phyloP scores from a whole-genome alignment of 768 basidiomycete species.

The Tephrocybe sp. region DNA sequence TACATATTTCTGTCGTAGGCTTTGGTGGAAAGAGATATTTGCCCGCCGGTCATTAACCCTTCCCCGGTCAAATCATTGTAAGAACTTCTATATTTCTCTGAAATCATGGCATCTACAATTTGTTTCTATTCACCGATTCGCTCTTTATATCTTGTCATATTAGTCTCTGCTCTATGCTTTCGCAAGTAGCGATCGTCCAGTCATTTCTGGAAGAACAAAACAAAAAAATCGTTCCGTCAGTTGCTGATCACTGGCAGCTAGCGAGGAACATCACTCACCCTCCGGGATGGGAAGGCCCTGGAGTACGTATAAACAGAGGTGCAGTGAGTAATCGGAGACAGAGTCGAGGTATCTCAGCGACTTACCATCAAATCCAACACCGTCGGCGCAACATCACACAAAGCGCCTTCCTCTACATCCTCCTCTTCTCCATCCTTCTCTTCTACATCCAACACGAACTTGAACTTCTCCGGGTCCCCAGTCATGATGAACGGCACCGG shows the following conservation, averaged over 20 bases:
- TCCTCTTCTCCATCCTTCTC: conserved; percentile 45
- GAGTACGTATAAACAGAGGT: not conserved
- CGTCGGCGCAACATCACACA: conserved; percentile 92
- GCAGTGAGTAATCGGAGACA: not conserved
- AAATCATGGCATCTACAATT: too few species aligned
- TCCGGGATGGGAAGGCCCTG: not conserved
- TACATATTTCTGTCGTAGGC: too few species aligned
- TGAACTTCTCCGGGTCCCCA: conserved; percentile 55
- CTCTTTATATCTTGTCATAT: too few species aligned
- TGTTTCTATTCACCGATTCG: too few species aligned
- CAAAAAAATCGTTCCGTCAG: not conserved
- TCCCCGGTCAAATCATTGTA: too few species aligned
- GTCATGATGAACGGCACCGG: conserved; percentile 90
- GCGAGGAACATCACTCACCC: not conserved
- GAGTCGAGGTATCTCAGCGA: too few species aligned
- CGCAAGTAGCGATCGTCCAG: conserved; percentile 55
- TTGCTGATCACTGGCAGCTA: not conserved
- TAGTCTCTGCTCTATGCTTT: conserved; percentile 12
- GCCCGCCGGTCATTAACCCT: too few species aligned
- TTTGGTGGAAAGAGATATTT: too few species aligned
- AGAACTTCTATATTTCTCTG: too few species aligned
- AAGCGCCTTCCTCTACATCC: conserved; percentile 70
- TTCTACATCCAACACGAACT: conserved; percentile 50
- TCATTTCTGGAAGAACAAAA: conserved; percentile 66
- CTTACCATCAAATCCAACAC: conserved; percentile 75